phyloP scores from a whole-genome alignment of 192 early-diverging fungal species.

The Neocallimastix lanati region DNA sequence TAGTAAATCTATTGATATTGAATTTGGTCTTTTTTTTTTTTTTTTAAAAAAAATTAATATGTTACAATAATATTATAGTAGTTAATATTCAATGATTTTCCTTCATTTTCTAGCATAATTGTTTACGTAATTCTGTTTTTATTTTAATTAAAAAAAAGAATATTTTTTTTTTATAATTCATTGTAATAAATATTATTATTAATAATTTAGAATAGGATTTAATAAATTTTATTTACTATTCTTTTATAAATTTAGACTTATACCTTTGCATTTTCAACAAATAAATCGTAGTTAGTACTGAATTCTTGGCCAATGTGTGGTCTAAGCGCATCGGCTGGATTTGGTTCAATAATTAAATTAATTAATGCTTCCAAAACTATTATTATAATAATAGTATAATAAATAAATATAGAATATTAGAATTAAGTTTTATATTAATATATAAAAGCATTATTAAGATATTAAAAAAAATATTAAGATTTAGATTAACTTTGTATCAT shows the following conservation, averaged over 20 bases:
- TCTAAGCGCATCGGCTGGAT: conserved; percentile 67
- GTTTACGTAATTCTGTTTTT: background rate
- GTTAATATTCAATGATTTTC: background rate
- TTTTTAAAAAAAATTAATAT: no score
- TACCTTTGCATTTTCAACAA: background rate
- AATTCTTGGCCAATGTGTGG: conserved; percentile 53
- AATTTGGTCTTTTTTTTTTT: no score
- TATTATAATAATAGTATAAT: background rate
- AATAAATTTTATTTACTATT: no score
- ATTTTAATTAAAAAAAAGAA: background rate
- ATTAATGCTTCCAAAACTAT: conserved; percentile 43
- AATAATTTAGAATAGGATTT: no score
- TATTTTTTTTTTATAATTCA: no score
- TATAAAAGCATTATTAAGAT: no score
- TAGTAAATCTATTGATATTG: no score
- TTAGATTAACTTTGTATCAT: no score
- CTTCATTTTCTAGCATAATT: background rate
- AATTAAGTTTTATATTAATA: no score
- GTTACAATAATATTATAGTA: background rate
- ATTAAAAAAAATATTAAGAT: no score
- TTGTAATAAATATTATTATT: no score
- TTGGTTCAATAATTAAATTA: conserved; percentile 48
- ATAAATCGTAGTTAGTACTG: conserved; percentile 23
- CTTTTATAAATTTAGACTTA: background rate
- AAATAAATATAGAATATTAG: no score